Evolutionary conservation across 2,329 filamentous ascomycete genomes (phyloP).

Genomic region (Zalaria obscura): DNA sequence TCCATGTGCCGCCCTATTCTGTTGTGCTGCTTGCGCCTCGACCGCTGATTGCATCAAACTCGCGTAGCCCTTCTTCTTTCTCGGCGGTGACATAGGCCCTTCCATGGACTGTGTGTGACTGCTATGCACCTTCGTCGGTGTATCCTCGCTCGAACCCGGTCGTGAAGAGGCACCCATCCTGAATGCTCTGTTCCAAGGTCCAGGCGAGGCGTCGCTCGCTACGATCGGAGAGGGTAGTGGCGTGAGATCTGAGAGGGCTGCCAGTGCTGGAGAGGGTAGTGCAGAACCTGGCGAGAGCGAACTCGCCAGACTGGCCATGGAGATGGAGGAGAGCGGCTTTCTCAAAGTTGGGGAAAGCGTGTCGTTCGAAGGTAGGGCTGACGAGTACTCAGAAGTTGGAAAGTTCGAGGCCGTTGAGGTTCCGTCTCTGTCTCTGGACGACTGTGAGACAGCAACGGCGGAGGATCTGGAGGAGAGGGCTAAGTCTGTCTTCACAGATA

Average conservation of each 20-base stretch:
- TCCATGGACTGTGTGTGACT: too few relatives aligned
- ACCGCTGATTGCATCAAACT: conserved; percentile 26
- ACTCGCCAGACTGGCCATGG: conserved; percentile 2
- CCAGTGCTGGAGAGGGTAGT: conserved; percentile 32
- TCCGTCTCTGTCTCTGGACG: conserved; percentile 1
- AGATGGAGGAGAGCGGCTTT: conserved; percentile 2
- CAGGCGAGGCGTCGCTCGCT: conserved; percentile 21
- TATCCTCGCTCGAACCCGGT: too few relatives aligned
- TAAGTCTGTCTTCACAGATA: too few relatives aligned
- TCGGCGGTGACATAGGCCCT: conserved; percentile 13
- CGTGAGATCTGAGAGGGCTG: conserved; percentile 35
- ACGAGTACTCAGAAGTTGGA: background rate
- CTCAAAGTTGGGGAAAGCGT: background rate
- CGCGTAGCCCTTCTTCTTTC: conserved; percentile 34
- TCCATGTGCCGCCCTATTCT: conserved; percentile 30
- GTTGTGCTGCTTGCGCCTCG: conserved; percentile 17
- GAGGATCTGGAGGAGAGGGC: background rate
- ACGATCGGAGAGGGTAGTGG: conserved; percentile 36
- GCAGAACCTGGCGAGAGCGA: conserved; percentile 21
- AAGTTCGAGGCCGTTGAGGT: background rate
- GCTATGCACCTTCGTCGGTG: too few relatives aligned
- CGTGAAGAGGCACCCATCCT: conserved; percentile 9
- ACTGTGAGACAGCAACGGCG: background rate
- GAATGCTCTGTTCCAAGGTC: conserved; percentile 26
- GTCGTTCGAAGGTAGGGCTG: background rate